Base-by-base conservation (phyloP, 371 early-diverging fungal genomes). In the Mucor piriformis region DNA sequence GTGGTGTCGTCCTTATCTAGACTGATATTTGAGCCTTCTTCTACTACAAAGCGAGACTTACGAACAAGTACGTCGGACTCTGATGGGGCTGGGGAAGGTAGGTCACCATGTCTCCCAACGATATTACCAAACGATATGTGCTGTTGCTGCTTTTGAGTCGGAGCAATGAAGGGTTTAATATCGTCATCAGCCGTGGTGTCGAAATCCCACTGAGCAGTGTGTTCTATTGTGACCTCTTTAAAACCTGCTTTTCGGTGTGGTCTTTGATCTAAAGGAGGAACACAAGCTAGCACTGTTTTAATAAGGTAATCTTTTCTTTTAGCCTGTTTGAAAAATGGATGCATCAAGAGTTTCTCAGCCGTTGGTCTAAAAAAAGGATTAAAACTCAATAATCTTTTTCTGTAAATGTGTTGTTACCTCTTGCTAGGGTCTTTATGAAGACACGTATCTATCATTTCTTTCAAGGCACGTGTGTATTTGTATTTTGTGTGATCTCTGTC, bases 371-470 rank as follows among this genome's bases (percentile, higher is more conserved):
- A 15, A 25, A 43, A 12, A 32, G 27, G 2, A 21, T 24, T 11
- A 20, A 25, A 12, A 50, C 20, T 20, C 21, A 4, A 3, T 35
- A 13, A 27, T 40, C 27, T 32, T 13, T 29, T 16, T 32, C 7
- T 12, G 15, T 6, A 1, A 47, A 25, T 25, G 13, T 16, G 27
- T n/a, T 5, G n/a, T 10, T 32, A 49, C 49, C 49, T 29, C 73
- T 87, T 88, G 8, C 72, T 61, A 4, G 95, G 93, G 59, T 95
- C 93, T 63, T 92, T 92, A 49, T 87, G 81, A 21, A 95, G 77
- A 72, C 95, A 93, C 20, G 55, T 18, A 67, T 92, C 93, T 50
- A 93, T 91, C 89, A 95, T 87, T 15, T 95, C 93, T 63, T 92
- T 92, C 55, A 93, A 88, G 4, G 71, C 23, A 54, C 86, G 92